These are phyloP conservation scores for Backusella westeae DNA, from an alignment of 192 early-diverging fungal genomes.

Conservation along the genomic window DNA sequence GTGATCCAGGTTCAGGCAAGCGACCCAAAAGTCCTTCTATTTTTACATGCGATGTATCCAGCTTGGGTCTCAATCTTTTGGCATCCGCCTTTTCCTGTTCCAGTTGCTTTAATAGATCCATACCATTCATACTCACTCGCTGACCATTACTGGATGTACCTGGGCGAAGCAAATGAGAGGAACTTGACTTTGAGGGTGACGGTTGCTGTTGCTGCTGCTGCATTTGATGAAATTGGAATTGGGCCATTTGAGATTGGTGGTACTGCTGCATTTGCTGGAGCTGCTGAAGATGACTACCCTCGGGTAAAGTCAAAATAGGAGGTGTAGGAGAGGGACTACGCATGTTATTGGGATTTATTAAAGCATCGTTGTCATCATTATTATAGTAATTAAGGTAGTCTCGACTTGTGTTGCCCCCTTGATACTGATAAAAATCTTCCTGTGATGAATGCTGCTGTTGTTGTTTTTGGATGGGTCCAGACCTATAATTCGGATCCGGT, in stretches of 20 bases:
- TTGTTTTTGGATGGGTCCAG: background rate
- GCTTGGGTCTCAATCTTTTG: slow-evolving; percentile 15
- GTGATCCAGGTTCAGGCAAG: slow-evolving; percentile 26
- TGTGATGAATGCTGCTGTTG: background rate
- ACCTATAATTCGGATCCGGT: background rate
- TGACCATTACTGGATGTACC: background rate
- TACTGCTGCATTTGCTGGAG: slow-evolving; percentile 22
- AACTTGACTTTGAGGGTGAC: background rate
- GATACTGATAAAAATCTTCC: background rate
- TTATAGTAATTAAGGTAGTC: background rate
- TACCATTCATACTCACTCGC: slow-evolving; percentile 24
- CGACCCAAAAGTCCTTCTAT: slow-evolving; percentile 25
- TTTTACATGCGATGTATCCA: slow-evolving; percentile 18
- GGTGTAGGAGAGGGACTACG: background rate
- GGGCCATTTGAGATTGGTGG: slow-evolving; percentile 19
- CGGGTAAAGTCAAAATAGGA: slow-evolving; percentile 3
- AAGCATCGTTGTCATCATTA: background rate
- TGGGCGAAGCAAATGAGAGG: slow-evolving; percentile 1
- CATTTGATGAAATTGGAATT: slow-evolving; percentile 24
- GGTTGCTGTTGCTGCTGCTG: background rate
- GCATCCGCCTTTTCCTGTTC: slow-evolving; percentile 25
- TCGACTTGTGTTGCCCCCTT: background rate
- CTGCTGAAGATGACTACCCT: slow-evolving; percentile 21
- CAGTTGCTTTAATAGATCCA: slow-evolving; percentile 26
- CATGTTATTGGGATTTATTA: background rate